Base-by-base conservation (phyloP, 2,329 filamentous ascomycete species). In the Colletotrichum sp. region DNA sequence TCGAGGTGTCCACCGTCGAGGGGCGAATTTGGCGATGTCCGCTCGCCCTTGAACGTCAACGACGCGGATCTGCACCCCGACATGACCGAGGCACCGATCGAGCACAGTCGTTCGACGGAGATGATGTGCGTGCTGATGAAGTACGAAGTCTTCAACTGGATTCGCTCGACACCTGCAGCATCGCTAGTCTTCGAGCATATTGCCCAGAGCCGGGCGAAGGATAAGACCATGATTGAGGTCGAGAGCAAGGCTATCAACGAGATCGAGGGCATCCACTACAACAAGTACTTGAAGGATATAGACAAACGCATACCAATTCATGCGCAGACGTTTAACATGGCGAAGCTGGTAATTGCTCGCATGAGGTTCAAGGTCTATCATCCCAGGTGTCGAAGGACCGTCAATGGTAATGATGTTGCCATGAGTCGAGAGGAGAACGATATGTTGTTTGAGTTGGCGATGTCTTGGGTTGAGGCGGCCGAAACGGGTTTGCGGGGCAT, bases 21-120 rank as follows among this genome's bases (percentile, higher is more conserved):
- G 0, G 38, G 31, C 9, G 71, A 67, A 3, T 70, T 67, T 3
- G 63, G 57, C 21, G 86, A 88, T 54, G 86, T 87, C 0, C 85
- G 86, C 33, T 83, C 89, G 77, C 89, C 90, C 1, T 80, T 89
- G 4, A 92, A 92, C 70, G 81, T 91, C 64, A 88, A 91, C 66
- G 90, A 92, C 74, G 78, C 78, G 7, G 88, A 90, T 51, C 79
- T 92, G 3, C 80, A 83, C n/a, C 88, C 89, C 0, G 82, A 83
- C 8, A 89, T 89, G 85, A 81, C 78, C 0, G 83, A 86, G 1
- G 83, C 86, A 1, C 88, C 89, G 0, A 64, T 81, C 3, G 84
- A 87, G 24, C 83, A 87, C 11, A 76, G 77, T 1, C 86, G 87
- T 0, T 89, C 89, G 64, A 91, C 90, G 0, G 89, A 91, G 70